These are phyloP conservation scores for Yarrowia deformans DNA, from an alignment of 805 yeast species.

Conservation along the genomic window DNA sequence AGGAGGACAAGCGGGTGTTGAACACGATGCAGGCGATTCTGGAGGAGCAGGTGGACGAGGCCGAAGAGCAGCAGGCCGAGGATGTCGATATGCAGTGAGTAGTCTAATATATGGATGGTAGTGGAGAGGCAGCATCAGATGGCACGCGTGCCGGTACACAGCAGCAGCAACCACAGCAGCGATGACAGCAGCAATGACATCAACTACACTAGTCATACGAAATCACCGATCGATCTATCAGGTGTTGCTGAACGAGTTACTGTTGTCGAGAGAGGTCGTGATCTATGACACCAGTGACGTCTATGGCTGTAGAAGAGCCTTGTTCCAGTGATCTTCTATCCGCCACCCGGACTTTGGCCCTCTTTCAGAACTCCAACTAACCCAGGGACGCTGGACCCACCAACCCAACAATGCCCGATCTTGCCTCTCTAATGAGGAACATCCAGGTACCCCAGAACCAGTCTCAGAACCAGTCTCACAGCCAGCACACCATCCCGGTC, in stretches of 20 bases:
- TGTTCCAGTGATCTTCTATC: no score
- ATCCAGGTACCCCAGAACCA: slow-evolving; percentile 31
- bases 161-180: background rate
- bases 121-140: background rate
- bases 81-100: slow-evolving; percentile 42
- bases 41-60: slow-evolving; percentile 51
- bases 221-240: no score
- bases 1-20: slow-evolving; percentile 62
- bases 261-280: no score
- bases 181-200: no score
- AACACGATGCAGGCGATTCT: slow-evolving; percentile 54
- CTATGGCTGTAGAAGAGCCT: no score
- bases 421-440: slow-evolving; percentile 24
- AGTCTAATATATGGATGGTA: slow-evolving; percentile 38
- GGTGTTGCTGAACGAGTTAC: no score
- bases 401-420: slow-evolving; percentile 10
- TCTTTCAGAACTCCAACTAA: background rate
- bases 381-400: slow-evolving; percentile 12
- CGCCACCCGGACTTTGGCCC: no score
- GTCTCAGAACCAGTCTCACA: background rate
- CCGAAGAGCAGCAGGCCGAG: slow-evolving; percentile 48
- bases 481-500: slow-evolving; percentile 47
- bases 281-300: no score
- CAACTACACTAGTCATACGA: no score
- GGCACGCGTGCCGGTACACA: no score